Conservation (phyloP, 2,329 filamentous ascomycete genomes). For the Cercospora beticola region DNA sequence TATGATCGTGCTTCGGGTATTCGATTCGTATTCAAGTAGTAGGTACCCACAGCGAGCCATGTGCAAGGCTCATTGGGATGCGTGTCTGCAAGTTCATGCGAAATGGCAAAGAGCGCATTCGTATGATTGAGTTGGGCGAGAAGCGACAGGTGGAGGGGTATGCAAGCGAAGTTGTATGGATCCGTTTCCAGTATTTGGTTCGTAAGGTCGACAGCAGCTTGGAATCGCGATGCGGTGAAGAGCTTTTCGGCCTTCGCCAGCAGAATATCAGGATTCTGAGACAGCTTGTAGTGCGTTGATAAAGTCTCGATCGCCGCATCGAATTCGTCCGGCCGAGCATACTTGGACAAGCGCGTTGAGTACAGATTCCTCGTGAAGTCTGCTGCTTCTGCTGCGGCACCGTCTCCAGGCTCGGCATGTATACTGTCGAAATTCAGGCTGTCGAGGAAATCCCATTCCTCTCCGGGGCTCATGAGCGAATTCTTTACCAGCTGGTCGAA, state of each 20-base stretch:
- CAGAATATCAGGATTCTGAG: slow-evolving; percentile 82
- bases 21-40: slow-evolving; percentile 86
- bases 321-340: slow-evolving; percentile 81
- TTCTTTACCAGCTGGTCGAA: slow-evolving; percentile 99
- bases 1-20: slow-evolving; percentile 92
- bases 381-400: slow-evolving; percentile 76
- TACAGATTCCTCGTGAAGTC: slow-evolving; percentile 96
- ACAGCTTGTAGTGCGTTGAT: slow-evolving; percentile 88
- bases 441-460: slow-evolving; percentile 87
- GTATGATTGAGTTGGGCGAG: slow-evolving; percentile 83
- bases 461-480: slow-evolving; percentile 80
- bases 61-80: slow-evolving; percentile 88
- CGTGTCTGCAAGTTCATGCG: slow-evolving; percentile 87
- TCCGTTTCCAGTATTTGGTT: slow-evolving; percentile 78
- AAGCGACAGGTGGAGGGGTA: slow-evolving; percentile 88
- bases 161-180: slow-evolving; percentile 83
- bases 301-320: slow-evolving; percentile 84
- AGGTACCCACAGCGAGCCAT: slow-evolving; percentile 92
- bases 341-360: slow-evolving; percentile 92
- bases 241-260: slow-evolving; percentile 86
- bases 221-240: slow-evolving; percentile 92
- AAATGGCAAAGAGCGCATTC: slow-evolving; percentile 85
- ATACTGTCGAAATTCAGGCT: slow-evolving; percentile 89
- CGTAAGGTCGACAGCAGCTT: slow-evolving; percentile 80
- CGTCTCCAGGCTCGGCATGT: slow-evolving; percentile 55